A percentile compares a stretch with the other conserved stretches of the same genome.
Conservation (phyloP, 2,329 filamentous ascomycete species). For the Aspergillus tubingensis region DNA sequence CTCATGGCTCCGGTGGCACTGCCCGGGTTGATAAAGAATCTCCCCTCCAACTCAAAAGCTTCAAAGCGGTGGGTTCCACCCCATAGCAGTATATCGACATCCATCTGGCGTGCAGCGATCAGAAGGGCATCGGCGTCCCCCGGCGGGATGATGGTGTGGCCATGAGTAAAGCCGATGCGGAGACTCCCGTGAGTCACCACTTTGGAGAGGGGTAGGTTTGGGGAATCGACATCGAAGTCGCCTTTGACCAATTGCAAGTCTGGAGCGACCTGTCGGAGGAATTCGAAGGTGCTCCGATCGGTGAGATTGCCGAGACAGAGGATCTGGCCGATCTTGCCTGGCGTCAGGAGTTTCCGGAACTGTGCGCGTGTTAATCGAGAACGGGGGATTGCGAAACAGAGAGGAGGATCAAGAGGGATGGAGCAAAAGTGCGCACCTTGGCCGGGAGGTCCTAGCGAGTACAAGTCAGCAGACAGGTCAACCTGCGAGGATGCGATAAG, state of each 20-base stretch:
- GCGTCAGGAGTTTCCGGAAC: constrained; percentile 84
- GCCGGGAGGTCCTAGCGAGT: constrained; percentile 71
- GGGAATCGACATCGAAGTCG: constrained; percentile 69
- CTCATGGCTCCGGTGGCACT: constrained; percentile 68
- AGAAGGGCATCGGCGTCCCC: constrained; percentile 67
- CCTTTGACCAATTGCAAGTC: constrained; percentile 71
- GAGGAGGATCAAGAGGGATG: not conserved
- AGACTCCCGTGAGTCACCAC: constrained; percentile 70
- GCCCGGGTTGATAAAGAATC: constrained; percentile 71
- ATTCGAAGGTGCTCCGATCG: constrained; percentile 77
- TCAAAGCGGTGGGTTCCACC: constrained; percentile 70
- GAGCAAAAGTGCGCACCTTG: constrained; percentile 62
- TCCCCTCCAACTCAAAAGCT: constrained; percentile 71
- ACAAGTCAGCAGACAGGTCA: constrained; percentile 18
- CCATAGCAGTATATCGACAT: constrained; percentile 70
- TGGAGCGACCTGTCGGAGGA: constrained; percentile 72
- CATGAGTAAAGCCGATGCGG: constrained; percentile 70
- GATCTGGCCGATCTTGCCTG: constrained; percentile 80
- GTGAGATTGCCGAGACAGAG: constrained; percentile 79
- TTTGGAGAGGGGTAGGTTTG: constrained; percentile 65
- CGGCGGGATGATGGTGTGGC: constrained; percentile 68
- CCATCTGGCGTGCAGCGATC: constrained; percentile 70
- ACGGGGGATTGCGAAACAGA: constrained; percentile 10
- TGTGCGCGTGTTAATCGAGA: constrained; percentile 39
- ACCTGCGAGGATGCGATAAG: constrained; percentile 11